Base-by-base conservation (phyloP, 306 rosid species). In the Aeschynomene evenia region DNA sequence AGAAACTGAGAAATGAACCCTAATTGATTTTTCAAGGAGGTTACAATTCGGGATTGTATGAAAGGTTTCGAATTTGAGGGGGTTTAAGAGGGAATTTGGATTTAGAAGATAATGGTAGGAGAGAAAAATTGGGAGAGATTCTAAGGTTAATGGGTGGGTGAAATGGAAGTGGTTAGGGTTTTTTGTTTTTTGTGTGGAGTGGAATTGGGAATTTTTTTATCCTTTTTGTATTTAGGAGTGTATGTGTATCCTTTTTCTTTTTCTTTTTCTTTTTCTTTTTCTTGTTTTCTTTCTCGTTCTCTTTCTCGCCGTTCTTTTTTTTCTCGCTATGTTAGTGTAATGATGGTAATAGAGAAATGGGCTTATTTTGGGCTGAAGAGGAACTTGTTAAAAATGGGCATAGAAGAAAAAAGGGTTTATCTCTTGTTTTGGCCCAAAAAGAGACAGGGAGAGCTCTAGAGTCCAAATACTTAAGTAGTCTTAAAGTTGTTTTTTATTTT, bases 151-250 rank as follows among this genome's bases (percentile, higher is more conserved):
- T 12, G 12, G 15, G 31, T 37, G 0, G 4, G 62, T 23, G 51
- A 26, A 49, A 61, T 67, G 40, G 51, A 26, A 49, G 61, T 67
- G 40, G 52, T 16, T 79, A 72, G 79, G 79, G 79, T 52, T 73
- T 62, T 53, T 34, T 34, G 8, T 34, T 34, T 2, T 8, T 4
- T 29, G 33, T 3, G 43, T 12, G 0, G 3, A n/a, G 9, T 20
- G 18, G 40, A 40, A 14, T 33, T 67, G 56, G 66, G 65, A 23
- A 40, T 48, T 3, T 45, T 64, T 65, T 55, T 50, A 37, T 39
- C 4, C 1, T 3, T 3, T 3, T 3, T 39, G 45, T 11, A 2
- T 63, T 71, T 51, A 7, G 34, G 23, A 6, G 1, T 5, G 6
- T 12, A 7, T 39, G 31, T 28, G 31, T 28, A 5, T 37, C 43